These are phyloP conservation scores for Fraxinus baroniana DNA, from an alignment of 305 asterid genomes.

Conservation along the genomic window DNA sequence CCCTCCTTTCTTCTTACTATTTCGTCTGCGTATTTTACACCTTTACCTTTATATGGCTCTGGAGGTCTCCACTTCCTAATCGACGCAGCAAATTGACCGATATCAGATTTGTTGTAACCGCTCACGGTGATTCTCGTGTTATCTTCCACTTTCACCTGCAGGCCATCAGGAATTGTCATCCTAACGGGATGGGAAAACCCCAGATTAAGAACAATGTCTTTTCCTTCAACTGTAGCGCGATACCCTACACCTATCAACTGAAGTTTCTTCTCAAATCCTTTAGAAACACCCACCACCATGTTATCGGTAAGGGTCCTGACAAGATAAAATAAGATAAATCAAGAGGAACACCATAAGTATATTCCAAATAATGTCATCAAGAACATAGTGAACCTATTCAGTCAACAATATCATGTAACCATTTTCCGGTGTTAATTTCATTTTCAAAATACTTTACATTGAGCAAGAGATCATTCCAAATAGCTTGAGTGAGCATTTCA, in stretches of 20 bases:
- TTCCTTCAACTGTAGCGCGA: constrained; percentile 87
- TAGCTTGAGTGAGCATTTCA: not conserved
- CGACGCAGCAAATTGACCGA: constrained; percentile 93
- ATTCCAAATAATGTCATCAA: too few species aligned
- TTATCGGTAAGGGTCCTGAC: constrained; percentile 93
- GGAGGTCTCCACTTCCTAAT: constrained; percentile 99
- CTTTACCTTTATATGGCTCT: constrained; percentile 97
- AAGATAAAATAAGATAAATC: not conserved
- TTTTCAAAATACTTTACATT: not conserved
- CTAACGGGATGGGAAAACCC: constrained; percentile 94
- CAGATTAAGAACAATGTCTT: constrained; percentile 78
- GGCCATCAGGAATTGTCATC: constrained; percentile 71
- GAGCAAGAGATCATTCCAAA: not conserved
- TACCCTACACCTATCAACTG: constrained; percentile 91
- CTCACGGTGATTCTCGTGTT: constrained; percentile 80
- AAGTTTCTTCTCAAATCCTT: constrained; percentile 91
- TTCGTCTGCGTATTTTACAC: constrained; percentile 91
- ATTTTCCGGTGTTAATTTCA: not conserved
- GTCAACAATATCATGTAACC: too few species aligned
- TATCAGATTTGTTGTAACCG: constrained; percentile 74
- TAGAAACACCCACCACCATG: constrained; percentile 95
- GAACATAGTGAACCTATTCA: too few species aligned
- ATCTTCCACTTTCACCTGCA: constrained; percentile 88
- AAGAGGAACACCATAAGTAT: not conserved
- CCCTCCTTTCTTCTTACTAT: constrained; percentile 93